These are phyloP conservation scores for Vigna mungo DNA, from an alignment of 306 rosid genomes.

Conservation along the genomic window DNA sequence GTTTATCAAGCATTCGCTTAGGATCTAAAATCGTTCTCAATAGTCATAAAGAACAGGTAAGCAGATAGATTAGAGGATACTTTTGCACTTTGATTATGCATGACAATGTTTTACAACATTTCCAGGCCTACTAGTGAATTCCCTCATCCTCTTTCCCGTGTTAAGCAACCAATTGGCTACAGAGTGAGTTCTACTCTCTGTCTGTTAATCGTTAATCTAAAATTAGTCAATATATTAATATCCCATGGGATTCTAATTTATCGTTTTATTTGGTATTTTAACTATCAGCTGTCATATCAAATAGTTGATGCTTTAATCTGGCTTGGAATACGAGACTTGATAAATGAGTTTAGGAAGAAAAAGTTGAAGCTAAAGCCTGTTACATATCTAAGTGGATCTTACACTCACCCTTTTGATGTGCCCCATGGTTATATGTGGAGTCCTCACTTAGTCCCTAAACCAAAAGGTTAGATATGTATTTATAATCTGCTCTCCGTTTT, in stretches of 20 bases:
- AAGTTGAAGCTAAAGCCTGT: conserved; percentile 75
- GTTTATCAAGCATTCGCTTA: conserved; percentile 31
- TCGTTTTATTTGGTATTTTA: conserved; percentile 26
- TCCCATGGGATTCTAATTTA: conserved; percentile 29
- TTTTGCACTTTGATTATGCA: conserved; percentile 12
- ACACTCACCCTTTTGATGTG: conserved; percentile 62
- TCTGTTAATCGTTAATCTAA: conserved; percentile 37
- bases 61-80: conserved; percentile 17
- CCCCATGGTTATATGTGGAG: conserved; percentile 94
- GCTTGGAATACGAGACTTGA: conserved; percentile 92
- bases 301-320: conserved; percentile 86
- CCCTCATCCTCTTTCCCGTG: conserved; percentile 94
- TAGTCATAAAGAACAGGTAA: not conserved
- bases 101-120: conserved; percentile 39
- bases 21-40: conserved; percentile 28
- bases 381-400: conserved; percentile 75
- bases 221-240: conserved; percentile 24
- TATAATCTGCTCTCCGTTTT: conserved; percentile 36
- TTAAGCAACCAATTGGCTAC: conserved; percentile 70
- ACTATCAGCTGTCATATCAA: conserved; percentile 90
- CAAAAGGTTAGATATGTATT: conserved; percentile 68
- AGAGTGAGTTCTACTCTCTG: conserved; percentile 61
- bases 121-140: conserved; percentile 92
- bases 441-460: conserved; percentile 97
- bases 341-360: conserved; percentile 89